These are phyloP conservation scores for Cryptococcus sp. DNA, from an alignment of 1,284 basidiomycete genomes.

Conservation along the genomic window DNA sequence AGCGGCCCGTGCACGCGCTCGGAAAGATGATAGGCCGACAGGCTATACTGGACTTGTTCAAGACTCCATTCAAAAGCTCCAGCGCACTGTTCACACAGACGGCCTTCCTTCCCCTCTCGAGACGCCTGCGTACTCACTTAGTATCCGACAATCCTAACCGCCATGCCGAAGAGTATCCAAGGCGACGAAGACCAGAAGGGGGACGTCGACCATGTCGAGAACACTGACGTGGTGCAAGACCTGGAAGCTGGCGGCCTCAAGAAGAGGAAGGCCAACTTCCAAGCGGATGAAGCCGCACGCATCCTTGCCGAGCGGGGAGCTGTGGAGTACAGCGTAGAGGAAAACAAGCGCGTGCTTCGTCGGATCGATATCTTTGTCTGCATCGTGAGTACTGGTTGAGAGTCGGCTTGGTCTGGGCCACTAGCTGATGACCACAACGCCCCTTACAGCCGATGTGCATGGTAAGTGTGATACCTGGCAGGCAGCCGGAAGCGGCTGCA, in stretches of 20 bases:
- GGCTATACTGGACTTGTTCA: background rate
- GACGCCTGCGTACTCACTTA: background rate
- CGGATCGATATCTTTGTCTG: constrained; percentile 31
- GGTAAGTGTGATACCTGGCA: constrained; percentile 15
- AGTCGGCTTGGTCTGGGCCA: too few species aligned
- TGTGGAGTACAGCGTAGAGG: constrained; percentile 28
- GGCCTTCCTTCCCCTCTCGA: too few species aligned
- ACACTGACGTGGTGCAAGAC: background rate
- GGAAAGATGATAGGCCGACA: background rate
- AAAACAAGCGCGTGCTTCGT: constrained; percentile 28
- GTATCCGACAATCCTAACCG: background rate
- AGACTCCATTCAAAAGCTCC: too few species aligned
- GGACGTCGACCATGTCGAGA: constrained; percentile 10
- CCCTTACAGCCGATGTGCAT: constrained; percentile 27
- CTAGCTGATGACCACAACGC: too few species aligned
- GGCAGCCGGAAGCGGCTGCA: background rate
- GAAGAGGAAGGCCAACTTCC: constrained; percentile 10
- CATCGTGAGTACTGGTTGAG: background rate
- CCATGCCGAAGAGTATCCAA: background rate
- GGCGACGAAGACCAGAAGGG: background rate
- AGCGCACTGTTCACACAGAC: too few species aligned
- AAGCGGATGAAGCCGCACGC: constrained; percentile 30
- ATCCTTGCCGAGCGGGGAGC: constrained; percentile 21
- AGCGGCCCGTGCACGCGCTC: background rate
- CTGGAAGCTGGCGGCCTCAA: constrained; percentile 3